Evolutionary conservation across 371 early-diverging fungal species (phyloP), one percentile per base, ranked within the genome.

Genomic region (Circinella umbellata): DNA sequence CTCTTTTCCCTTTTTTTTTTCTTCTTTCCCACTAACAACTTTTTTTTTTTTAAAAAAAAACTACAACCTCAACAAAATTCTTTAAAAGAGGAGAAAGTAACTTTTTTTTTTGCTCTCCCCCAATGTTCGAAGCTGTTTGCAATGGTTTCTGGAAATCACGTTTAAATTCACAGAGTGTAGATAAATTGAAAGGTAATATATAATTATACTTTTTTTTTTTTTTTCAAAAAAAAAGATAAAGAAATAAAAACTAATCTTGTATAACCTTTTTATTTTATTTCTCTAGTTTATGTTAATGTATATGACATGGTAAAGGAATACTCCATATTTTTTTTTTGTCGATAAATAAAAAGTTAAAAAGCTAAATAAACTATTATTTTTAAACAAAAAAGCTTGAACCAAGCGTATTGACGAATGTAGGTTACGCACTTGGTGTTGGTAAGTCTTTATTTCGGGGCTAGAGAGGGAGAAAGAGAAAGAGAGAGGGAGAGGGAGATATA

Each of bases 361-460:
- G 39, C 34, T 39, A n/a, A 48, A 17, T 18, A 63, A 7, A 47
- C 17, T 14, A 51, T 51, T 57, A 1, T 57, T 57, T 57, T 11
- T 63, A 37, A 20, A 39, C 51, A 51, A 20, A 46, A 47, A 67
- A 88, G 88, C 80, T 89, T 14, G 85, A 88, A 46, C 82, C 85
- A 34, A 85, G 84, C 55, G 77, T 79, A 1, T 47, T 90, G 39
- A 88, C 90, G 3, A 77, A 84, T 38, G 61, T 88, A 55, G 88
- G 89, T 6, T 83, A 85, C 74, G 74, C 69, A 11, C 69, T 90
- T 57, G 90, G 90, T n/a, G 67, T 90, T 59, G 90, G 90, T 83
- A 81, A 48, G 80, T 54, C 62, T 47, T 51, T 15, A 17, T 20
- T n/a, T n/a, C 15, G 15, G 8, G 5, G 49, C 14, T 49, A 49